Conservation (phyloP, 2,329 filamentous ascomycete genomes). For the Aphanocladium album region DNA sequence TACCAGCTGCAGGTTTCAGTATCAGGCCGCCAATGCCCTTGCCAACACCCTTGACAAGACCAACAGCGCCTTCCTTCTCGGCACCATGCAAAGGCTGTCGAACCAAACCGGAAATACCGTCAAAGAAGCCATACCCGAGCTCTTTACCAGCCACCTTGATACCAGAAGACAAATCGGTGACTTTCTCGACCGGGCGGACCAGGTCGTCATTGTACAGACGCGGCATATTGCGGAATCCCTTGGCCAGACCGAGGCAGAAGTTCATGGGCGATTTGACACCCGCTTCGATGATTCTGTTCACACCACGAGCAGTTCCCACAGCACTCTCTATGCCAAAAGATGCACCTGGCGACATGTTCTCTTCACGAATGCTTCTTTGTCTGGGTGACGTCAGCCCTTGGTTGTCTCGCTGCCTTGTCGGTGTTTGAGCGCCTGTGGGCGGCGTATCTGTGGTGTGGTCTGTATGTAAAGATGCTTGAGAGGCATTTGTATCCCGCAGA, state of each 20-base stretch:
- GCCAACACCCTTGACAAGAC: conserved; percentile 72
- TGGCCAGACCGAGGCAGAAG: conserved; percentile 74
- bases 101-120: conserved; percentile 75
- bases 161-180: conserved; percentile 72
- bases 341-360: conserved; percentile 6
- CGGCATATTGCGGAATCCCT: conserved; percentile 84
- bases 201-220: conserved; percentile 80
- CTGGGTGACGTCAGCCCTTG: not conserved
- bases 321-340: conserved; percentile 47
- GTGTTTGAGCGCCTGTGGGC: not conserved
- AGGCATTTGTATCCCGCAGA: not conserved
- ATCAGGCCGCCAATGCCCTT: conserved; percentile 79
- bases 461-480: not conserved
- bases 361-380: not conserved
- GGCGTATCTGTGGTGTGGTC: not conserved
- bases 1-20: conserved; percentile 72
- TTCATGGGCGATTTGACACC: conserved; percentile 78
- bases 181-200: conserved; percentile 70
- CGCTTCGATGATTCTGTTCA: conserved; percentile 68
- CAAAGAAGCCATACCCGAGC: conserved; percentile 71
- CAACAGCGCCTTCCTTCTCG: conserved; percentile 44
- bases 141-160: conserved; percentile 73
- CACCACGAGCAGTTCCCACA: conserved; percentile 60
- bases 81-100: conserved; percentile 67
- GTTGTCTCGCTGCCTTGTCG: not conserved